Evolutionary conservation across 148 eudicot genomes (phyloP), one percentile per base, ranked within the genome.

Genomic region (Euryodendron excelsum): DNA sequence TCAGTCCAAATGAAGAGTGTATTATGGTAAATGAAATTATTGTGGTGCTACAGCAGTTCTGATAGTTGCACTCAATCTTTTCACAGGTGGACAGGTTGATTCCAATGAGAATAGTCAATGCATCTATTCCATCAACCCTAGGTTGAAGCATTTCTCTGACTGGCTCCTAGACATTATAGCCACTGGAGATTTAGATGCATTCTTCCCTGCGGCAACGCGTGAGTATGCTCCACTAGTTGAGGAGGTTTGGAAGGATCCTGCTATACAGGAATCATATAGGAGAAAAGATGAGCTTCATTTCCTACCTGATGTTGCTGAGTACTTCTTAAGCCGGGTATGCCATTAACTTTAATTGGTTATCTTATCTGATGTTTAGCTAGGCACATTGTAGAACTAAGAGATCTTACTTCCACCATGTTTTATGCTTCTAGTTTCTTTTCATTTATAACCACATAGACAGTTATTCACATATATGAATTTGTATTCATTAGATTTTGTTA

Each of bases 121-220:
- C 67, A 77, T 86, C 61, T 96, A 90, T 82, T 88, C 95, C 73
- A 84, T 96, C 59, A 93, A 90, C 84, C 90, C 97, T 11, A 92
- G 90, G 85, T 80, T 96, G 81, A 93, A 96, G 92, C 93, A 93
- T 83, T 96, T 96, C 69, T 96, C 98, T 44, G 94, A 93, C 77
- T 96, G 99, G 99, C 90, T 96, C 52, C 82, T 96, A 67, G 98
- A 96, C 84, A 96, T 96, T 72, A 96, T 96, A 70, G 98, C 97
- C 69, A 93, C 97, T 5, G 99, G 99, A 76, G 97, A 93, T 85
- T 86, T 96, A 83, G 99, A 96, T 81, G 97, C 98, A 64, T 93
- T 96, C 75, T 93, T 96, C 72, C 99, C 99, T 10, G 99, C 98
- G 30, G 98, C 98, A 36, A 93, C 98, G 0, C 91, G 99, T 59